Conservation (phyloP, 1,139 yeast genomes). For the Suhomyces yuchorum region DNA sequence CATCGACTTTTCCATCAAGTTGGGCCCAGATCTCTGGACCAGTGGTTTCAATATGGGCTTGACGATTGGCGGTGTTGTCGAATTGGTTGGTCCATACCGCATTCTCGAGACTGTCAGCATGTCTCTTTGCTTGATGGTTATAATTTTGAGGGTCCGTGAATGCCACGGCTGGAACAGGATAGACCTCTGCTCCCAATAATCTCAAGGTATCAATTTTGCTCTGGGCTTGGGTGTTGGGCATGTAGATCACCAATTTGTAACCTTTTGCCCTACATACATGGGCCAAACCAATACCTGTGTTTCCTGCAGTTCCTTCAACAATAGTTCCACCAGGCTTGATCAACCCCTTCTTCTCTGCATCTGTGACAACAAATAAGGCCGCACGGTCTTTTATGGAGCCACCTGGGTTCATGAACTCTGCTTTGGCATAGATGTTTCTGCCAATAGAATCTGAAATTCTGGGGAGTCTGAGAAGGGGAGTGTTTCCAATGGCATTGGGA, state of each 20-base stretch:
- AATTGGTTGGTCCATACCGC: constrained; percentile 94
- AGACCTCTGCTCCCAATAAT: constrained; percentile 79
- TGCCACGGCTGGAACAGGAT: constrained; percentile 91
- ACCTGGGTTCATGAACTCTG: constrained; percentile 93
- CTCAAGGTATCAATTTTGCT: constrained; percentile 72
- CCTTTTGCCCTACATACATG: constrained; percentile 85
- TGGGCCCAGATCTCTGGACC: constrained; percentile 95
- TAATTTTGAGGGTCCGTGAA: constrained; percentile 78
- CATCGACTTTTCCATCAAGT: constrained; percentile 76
- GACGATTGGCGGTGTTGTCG: constrained; percentile 83
- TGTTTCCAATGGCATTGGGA: constrained; percentile 81
- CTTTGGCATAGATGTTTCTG: constrained; percentile 82
- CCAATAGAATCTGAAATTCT: constrained; percentile 62
- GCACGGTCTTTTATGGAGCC: constrained; percentile 94
- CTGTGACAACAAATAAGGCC: constrained; percentile 73
- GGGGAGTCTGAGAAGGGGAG: constrained; percentile 74
- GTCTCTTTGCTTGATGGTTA: constrained; percentile 82
- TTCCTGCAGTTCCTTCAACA: constrained; percentile 57
- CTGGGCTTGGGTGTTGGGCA: constrained; percentile 87
- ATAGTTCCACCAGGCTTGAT: constrained; percentile 66
- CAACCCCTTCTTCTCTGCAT: constrained; percentile 74
- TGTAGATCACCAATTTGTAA: constrained; percentile 79
- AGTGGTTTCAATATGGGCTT: constrained; percentile 86
- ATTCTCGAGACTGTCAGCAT: constrained; percentile 70
- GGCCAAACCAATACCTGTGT: constrained; percentile 89